Evolutionary conservation across 768 basidiomycete genomes (phyloP), one percentile per base, ranked within the genome.

Genomic region (Pleurotus sapidus): DNA sequence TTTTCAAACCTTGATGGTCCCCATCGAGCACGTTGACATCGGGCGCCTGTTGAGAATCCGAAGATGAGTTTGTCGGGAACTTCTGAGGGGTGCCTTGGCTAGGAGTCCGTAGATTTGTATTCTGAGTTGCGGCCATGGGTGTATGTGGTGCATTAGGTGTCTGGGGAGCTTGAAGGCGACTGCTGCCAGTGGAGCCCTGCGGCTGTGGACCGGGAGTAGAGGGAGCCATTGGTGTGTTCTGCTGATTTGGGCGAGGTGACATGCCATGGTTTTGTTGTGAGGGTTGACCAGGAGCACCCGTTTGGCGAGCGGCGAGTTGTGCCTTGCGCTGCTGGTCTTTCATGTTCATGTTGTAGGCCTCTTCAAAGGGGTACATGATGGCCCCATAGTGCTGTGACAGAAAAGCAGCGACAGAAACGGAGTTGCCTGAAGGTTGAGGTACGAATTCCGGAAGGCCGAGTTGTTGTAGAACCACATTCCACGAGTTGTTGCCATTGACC

Each of bases 281-380:
- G 37, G 63, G 67, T 46, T 64, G 64, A 56, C 75, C 70, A 60
- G 42, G 42, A 45, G 71, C 71, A 42, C 67, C 65, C 56, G 63
- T 66, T 56, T 73, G 80, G 53, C 75, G 74, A 23, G 75, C 64
- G 61, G 75, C 62, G 61, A 75, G 64, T 70, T 82, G 76, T 27
- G 77, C 76, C 61, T 80, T 83, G 63, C 81, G 82, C 59, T 83
- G 86, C 54, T 84, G 74, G 37, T 85, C 85, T 57, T 78, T 78
- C 43, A 85, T 47, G 62, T 83, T 89, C 60, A 79, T 83, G 68
- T 81, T 80, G 67, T 87, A 88, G 27, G 74, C 68, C 34, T 89
- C 86, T 70, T 93, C 91, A 63, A 93, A 90, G 2, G 89, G 88
- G 39, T 74, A 72, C 20, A 92, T 73, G 57, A 93, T 75, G 14